These are phyloP conservation scores for Fusarium paranaense DNA, from an alignment of 2,329 filamentous ascomycete species.

Conservation along the genomic window DNA sequence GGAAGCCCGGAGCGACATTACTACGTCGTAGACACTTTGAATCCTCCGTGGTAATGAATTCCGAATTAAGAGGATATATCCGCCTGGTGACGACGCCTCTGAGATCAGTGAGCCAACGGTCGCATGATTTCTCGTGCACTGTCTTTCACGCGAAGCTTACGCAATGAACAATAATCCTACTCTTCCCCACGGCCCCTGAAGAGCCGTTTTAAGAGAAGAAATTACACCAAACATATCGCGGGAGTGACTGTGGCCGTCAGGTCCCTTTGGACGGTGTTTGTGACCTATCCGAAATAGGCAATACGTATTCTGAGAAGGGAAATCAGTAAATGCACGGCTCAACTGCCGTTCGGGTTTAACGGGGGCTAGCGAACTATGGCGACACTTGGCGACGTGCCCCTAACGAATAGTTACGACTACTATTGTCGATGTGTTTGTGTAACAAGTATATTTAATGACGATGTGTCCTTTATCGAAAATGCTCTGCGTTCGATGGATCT, in stretches of 20 bases:
- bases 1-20: background rate
- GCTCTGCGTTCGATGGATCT: background rate
- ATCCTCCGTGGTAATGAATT: background rate
- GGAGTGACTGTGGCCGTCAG: background rate
- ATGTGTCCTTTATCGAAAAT: background rate
- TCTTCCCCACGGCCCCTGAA: background rate
- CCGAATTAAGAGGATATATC: background rate
- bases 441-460: background rate
- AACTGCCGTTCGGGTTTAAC: background rate
- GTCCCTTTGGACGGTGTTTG: background rate
- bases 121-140: background rate
- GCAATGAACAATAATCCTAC: background rate
- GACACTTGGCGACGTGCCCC: background rate
- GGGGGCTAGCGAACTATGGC: background rate
- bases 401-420: background rate
- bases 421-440: background rate
- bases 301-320: slow-evolving; percentile 40
- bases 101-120: background rate
- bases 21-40: background rate
- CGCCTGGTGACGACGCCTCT: background rate
- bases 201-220: background rate
- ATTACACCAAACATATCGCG: background rate
- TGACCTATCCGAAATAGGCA: slow-evolving; percentile 27
- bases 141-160: background rate
- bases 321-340: slow-evolving; percentile 42